Evolutionary conservation across 2,329 filamentous ascomycete species (phyloP), one percentile per base, ranked within the genome.

Genomic region (Venturia asperata): DNA sequence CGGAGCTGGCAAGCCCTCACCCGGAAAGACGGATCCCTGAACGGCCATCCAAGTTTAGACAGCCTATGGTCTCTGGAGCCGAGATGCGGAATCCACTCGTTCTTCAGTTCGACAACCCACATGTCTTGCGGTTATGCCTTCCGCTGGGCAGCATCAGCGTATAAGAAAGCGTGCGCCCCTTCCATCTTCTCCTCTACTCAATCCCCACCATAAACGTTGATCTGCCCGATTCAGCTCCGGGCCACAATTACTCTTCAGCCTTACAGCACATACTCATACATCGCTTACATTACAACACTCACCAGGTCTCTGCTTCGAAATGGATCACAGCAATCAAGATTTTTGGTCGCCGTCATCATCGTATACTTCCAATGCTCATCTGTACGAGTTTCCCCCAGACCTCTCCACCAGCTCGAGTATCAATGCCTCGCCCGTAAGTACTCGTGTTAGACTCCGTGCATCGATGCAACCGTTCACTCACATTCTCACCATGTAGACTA

Each of bases 381-480:
- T 64, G 3, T 64, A 64, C 52, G 63, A 64, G 11, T 56, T 61
- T 24, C 39, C 47, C 24, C 47, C 47, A 30, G 63, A 60, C 37
- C 47, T 64, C 17, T 64, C 63, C 52, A n/a, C 63, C 37, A 64
- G 37, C 39, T 52, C 75, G 3, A 77, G 75, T 66, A 69, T 77
- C 42, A 76, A 71, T 64, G 74, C 71, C 42, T 77, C 75, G 58
- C 75, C 75, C 17, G 75, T 77, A 69, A 69, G 74, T 70, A 42
- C 19, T 37, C 30, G 37, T 52, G 15, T 6, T 27, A 58, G 7
- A 37, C n/a, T 27, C 42, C 58, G 34, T 34, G 45, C 37, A 27
- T 45, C 24, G 34, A 3, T 6, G 15, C n/a, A 41, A 30, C 21
- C 49, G 39, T 62, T 56, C 47, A 47, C 62, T 62, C 41, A 62